Evolutionary conservation across 805 yeast genomes (phyloP), one percentile per base, ranked within the genome.

Genomic region (Metschnikowia lochheadii): DNA sequence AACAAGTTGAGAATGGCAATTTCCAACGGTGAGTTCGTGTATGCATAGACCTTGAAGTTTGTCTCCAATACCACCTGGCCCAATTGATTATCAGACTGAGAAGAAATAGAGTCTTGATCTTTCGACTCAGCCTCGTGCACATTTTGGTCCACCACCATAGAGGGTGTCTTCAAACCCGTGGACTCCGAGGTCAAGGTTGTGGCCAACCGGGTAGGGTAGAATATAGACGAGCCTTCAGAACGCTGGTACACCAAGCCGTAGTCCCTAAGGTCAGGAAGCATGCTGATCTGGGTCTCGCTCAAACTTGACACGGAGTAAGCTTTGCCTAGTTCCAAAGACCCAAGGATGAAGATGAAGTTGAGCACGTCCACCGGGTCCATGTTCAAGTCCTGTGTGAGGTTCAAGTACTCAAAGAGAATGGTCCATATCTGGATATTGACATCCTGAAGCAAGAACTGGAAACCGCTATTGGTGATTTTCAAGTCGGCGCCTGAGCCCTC

Each of bases 331-430:
- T 94, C 97, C 47, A 94, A 73, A 1, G 97, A 87, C 5, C 98
- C 98, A 40, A 94, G 73, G 82, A 92, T 85, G 70, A 94, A 94
- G 11, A 94, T 85, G 66, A 94, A 94, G 66, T 92, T 91, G 42
- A 94, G 75, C 35, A 94, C 96, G 62, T 94, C 99, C 17, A 94
- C 98, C 0, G 96, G 90, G 68, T 94, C 96, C 96, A 91, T 89
- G 61, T 87, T 82, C 46, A 89, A 75, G 26, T 83, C 83, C 61
- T 88, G 92, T 1, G 97, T 81, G 77, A 89, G 79, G 63, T 87
- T 85, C 54, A 94, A 71, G 64, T 94, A 94, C 64, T 94, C 97
- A 37, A 94, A 70, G 43, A 94, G 70, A 38, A 94, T 70, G 0
- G 96, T 85, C 99, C 99, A 94, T 15, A 94, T 85, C 67, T 94